Conservation (phyloP, 2,329 filamentous ascomycete genomes). For the Neofusicoccum umdonicola region DNA sequence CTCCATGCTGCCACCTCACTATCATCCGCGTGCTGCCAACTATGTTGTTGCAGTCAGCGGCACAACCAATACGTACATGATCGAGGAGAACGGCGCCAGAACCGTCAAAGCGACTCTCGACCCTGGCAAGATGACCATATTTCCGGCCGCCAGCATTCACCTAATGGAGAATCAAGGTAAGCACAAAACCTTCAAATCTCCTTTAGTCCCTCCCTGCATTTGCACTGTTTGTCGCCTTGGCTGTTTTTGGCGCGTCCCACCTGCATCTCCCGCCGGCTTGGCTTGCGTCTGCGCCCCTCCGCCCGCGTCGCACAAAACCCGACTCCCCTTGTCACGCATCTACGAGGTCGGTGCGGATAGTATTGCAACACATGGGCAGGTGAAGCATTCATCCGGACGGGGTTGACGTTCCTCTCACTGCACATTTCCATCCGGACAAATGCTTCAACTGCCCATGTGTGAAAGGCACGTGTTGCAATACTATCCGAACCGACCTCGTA, state of each 20-base stretch:
- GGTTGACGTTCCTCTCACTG: too few relatives aligned
- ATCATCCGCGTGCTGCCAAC: constrained; percentile 52
- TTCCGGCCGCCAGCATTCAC: constrained; percentile 49
- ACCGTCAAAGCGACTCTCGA: constrained; percentile 42
- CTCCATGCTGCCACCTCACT: constrained; percentile 52
- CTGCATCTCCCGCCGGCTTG: not conserved
- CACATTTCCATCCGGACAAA: too few relatives aligned
- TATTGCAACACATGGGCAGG: too few relatives aligned
- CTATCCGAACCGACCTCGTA: too few relatives aligned
- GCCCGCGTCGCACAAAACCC: not conserved
- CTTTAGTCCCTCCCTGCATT: constrained; percentile 1
- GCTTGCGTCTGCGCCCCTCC: not conserved
- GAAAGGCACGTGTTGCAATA: too few relatives aligned
- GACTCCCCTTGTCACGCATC: not conserved
- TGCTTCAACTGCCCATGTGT: too few relatives aligned
- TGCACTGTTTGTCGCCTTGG: not conserved
- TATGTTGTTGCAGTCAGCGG: constrained; percentile 48
- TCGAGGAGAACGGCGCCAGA: constrained; percentile 50
- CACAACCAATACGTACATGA: constrained; percentile 53
- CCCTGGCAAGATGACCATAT: constrained; percentile 50
- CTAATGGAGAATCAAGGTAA: constrained; percentile 52
- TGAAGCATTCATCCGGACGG: too few relatives aligned
- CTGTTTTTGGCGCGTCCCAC: not conserved
- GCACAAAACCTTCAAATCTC: constrained; percentile 19
- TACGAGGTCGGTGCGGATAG: too few relatives aligned